These are phyloP conservation scores for Psidium guajava DNA, from an alignment of 345 rosid species.

Conservation along the genomic window DNA sequence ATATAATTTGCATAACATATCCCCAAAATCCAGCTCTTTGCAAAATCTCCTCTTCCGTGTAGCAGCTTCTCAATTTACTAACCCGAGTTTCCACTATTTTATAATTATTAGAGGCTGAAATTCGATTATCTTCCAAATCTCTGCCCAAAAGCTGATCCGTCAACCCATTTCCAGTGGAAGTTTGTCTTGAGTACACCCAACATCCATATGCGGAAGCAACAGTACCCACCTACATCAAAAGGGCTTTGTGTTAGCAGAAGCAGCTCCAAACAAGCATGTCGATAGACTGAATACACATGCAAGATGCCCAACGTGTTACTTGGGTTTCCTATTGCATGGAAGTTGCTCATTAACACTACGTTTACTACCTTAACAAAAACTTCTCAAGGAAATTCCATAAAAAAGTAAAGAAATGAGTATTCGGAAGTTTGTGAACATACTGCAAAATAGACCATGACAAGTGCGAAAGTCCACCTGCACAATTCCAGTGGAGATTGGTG, in stretches of 20 bases:
- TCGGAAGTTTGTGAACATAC: slow-evolving; percentile 24
- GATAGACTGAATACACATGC: background rate
- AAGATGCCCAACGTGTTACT: background rate
- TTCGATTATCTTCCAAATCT: slow-evolving; percentile 14
- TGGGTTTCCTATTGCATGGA: background rate
- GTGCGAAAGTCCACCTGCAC: slow-evolving; percentile 86
- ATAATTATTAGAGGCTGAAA: background rate
- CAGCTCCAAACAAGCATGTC: background rate
- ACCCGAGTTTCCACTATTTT: slow-evolving; percentile 11
- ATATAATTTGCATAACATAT: slow-evolving; percentile 57
- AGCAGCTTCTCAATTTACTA: slow-evolving; percentile 27
- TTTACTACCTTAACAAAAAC: background rate
- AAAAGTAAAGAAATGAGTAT: background rate
- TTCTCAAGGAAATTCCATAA: background rate
- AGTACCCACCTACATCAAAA: slow-evolving; percentile 45
- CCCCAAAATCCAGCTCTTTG: slow-evolving; percentile 60
- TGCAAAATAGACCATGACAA: slow-evolving; percentile 77
- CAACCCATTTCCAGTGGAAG: slow-evolving; percentile 11
- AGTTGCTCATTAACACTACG: background rate
- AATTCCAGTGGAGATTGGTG: background rate
- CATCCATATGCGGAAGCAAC: slow-evolving; percentile 67
- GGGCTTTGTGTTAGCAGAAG: background rate
- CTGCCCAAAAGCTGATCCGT: slow-evolving; percentile 6
- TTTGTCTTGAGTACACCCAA: slow-evolving; percentile 23
- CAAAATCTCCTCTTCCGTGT: slow-evolving; percentile 27